phyloP scores from a whole-genome alignment of 2,329 filamentous ascomycete species.

The Aaosphaeria pasadenensis region DNA sequence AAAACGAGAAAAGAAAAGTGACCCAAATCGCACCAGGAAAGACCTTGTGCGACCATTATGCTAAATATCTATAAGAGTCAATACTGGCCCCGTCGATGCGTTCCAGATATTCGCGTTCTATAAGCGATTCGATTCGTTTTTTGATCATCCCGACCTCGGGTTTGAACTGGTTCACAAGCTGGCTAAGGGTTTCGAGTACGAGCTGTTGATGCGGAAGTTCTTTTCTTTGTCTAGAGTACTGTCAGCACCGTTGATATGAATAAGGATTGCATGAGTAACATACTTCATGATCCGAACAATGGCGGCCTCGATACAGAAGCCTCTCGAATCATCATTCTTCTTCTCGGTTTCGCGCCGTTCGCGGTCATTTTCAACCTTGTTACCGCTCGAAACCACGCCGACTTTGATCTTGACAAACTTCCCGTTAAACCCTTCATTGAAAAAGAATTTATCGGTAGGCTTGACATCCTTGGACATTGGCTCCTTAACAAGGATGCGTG shows the following conservation, averaged over 20 bases:
- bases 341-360: constrained; percentile 69
- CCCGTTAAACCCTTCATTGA: constrained; percentile 78
- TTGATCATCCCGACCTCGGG: constrained; percentile 77
- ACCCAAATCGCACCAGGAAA: not conserved
- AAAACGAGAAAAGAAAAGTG: not conserved
- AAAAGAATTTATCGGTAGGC: constrained; percentile 72
- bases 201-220: constrained; percentile 67
- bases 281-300: constrained; percentile 86
- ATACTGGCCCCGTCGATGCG: constrained; percentile 63
- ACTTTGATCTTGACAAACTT: constrained; percentile 87
- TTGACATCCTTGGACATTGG: constrained; percentile 77
- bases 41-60: constrained; percentile 43
- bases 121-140: constrained; percentile 74
- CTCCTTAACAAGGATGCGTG: constrained; percentile 74
- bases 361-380: constrained; percentile 75
- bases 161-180: constrained; percentile 67
- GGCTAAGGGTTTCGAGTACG: constrained; percentile 68
- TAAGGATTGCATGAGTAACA: constrained; percentile 29
- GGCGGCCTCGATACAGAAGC: constrained; percentile 71
- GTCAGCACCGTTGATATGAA: not conserved
- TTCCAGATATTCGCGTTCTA: constrained; percentile 75
- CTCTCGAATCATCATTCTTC: constrained; percentile 70
- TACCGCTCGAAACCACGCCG: constrained; percentile 74
- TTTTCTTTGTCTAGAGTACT: constrained; percentile 63
- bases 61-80: constrained; percentile 69